Percentiles rank a stretch among this genome's conserved stretches.
phyloP scores from a whole-genome alignment of 208 protist species.

The Crithidia acanthocephali region DNA sequence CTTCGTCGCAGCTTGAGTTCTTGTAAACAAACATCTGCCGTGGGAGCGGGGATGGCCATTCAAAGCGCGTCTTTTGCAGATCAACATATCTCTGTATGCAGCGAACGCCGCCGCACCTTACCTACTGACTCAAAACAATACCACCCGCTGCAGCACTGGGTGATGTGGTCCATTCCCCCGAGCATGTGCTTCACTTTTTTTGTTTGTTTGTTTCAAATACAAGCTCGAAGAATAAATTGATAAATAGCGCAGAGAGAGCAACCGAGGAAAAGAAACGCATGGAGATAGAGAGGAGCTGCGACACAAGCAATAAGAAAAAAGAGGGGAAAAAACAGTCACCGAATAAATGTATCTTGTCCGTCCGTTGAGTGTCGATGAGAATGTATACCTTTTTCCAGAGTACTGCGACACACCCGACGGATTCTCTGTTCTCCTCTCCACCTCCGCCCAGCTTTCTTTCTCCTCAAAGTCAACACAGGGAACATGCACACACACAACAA shows the following conservation, averaged over 20 bases:
- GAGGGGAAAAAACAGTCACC: too few relatives aligned
- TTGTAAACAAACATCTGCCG: too few relatives aligned
- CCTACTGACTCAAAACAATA: too few relatives aligned
- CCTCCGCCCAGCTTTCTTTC: background rate
- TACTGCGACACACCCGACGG: background rate
- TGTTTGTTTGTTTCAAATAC: background rate
- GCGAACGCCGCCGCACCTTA: too few relatives aligned
- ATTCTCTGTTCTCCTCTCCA: background rate
- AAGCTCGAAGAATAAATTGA: background rate
- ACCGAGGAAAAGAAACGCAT: background rate
- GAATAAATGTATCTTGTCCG: too few relatives aligned
- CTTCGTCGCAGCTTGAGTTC: too few relatives aligned
- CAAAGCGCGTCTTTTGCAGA: too few relatives aligned
- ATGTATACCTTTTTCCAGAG: background rate
- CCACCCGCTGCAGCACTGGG: background rate
- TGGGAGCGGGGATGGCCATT: too few relatives aligned
- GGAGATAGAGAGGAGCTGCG: background rate
- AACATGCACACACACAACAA: background rate
- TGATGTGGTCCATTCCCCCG: too few relatives aligned
- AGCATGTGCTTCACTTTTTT: background rate
- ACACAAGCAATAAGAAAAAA: too few relatives aligned
- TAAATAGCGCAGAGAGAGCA: constrained; percentile 7
- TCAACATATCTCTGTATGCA: too few relatives aligned
- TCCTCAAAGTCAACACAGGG: background rate
- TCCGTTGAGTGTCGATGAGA: background rate